Percentiles rank a stretch among this genome's conserved stretches.
Conservation (phyloP, 2,329 filamentous ascomycete species). For the Dothistroma pini region DNA sequence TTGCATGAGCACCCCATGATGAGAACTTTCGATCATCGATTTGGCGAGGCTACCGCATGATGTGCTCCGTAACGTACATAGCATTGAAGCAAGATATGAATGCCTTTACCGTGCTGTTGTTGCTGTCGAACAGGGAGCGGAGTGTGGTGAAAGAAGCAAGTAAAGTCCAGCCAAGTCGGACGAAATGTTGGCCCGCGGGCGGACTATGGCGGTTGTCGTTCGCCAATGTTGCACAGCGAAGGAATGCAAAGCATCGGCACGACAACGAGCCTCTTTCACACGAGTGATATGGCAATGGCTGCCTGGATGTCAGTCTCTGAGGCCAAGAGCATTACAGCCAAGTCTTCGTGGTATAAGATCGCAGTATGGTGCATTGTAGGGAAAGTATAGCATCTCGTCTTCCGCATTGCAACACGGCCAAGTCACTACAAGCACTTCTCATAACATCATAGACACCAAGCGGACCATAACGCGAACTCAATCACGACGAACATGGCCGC, state of each 20-base stretch:
- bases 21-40: too few species aligned
- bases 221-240: not conserved
- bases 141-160: too few species aligned
- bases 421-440: not conserved
- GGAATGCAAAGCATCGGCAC: not conserved
- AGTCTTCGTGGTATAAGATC: not conserved
- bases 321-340: not conserved
- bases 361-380: not conserved
- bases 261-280: not conserved
- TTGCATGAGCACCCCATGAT: too few species aligned
- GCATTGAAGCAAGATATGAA: too few species aligned
- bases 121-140: too few species aligned
- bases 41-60: too few species aligned
- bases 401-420: too few species aligned
- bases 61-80: too few species aligned
- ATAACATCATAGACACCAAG: not conserved
- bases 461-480: not conserved
- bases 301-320: not conserved
- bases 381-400: not conserved
- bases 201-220: not conserved
- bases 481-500: not conserved
- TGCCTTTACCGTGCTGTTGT: too few species aligned
- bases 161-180: too few species aligned
- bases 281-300: not conserved
- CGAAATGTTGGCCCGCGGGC: too few species aligned